Evolutionary conservation across 1,139 yeast species (phyloP), one percentile per base, ranked within the genome.

Genomic region (Magnusiomyces suaveolens): DNA sequence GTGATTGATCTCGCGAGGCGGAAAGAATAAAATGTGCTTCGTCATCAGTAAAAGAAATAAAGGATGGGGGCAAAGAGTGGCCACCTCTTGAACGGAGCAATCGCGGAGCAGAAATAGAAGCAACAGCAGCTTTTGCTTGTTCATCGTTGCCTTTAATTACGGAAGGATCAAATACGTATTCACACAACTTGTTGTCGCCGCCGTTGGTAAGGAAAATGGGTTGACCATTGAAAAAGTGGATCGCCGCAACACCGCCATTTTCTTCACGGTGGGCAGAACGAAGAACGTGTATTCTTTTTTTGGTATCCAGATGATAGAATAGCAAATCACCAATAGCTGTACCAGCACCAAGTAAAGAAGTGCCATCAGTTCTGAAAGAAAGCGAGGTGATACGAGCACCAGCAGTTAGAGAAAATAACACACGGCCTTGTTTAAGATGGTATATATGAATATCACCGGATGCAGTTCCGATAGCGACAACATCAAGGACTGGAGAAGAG

Each of bases 11-110:
- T 62, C 84, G 79, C 0, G 97, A 87, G 2, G 95, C 95, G 59
- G 96, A 87, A 56, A 87, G 77, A 36, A 94, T 68, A 69, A 82
- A 87, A 69, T 94, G 98, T 0, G 96, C 82, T 59, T 81, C 83
- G 21, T 81, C 80, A 62, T 87, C 86, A 2, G 95, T 88, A 68
- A 92, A 94, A 41, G 76, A 75, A 51, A 94, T 82, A 14, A 81
- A 71, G 0, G 85, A 76, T 2, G 98, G 95, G 4, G 98, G 96
- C 24, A 88, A 85, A 2, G 96, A 82, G 69, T 94, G 98, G 16
- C 99, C 99, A 63, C 97, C 97, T 67, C 98, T 80, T 0, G 95
- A 86, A 69, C 98, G 81, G 63, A 94, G 76, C 59, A 84, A 82
- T 66, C 98, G 83, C 44, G 98, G 98, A 0, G 97, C 96, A 4